Evolutionary conservation across 2,329 filamentous ascomycete genomes (phyloP).

Genomic region (Diaporthe ampelina): DNA sequence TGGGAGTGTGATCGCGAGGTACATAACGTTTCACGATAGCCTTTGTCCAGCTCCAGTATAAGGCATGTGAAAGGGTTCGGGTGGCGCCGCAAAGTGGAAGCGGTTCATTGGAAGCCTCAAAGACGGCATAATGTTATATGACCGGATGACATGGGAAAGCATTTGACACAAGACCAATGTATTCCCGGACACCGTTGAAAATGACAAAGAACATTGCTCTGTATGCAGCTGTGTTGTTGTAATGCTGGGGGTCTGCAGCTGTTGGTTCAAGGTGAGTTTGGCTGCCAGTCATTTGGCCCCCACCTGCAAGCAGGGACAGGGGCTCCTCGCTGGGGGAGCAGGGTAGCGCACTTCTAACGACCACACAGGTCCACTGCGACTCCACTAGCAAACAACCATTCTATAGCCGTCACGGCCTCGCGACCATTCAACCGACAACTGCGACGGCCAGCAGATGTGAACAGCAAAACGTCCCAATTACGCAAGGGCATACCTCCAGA

Average conservation of each 20-base stretch:
- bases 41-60: not conserved
- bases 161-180: not conserved
- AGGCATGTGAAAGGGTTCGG: not conserved
- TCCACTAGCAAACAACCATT: constrained; percentile 20
- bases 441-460: not conserved
- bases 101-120: not conserved
- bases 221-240: not conserved
- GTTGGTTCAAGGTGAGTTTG: not conserved
- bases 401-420: not conserved
- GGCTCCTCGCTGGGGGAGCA: not conserved
- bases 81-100: no score
- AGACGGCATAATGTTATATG: not conserved
- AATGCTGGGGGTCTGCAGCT: not conserved
- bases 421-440: not conserved
- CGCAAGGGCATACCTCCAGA: not conserved
- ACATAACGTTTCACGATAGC: no score
- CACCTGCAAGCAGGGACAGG: constrained; percentile 13
- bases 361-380: not conserved
- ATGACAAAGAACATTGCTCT: not conserved
- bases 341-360: not conserved
- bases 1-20: no score
- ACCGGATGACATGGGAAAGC: not conserved
- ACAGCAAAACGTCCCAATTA: not conserved
- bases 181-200: not conserved
- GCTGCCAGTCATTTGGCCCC: not conserved